Evolutionary conservation across 257 asterid species (phyloP), one percentile per base, ranked within the genome.

Genomic region (Handroanthus guayacan): DNA sequence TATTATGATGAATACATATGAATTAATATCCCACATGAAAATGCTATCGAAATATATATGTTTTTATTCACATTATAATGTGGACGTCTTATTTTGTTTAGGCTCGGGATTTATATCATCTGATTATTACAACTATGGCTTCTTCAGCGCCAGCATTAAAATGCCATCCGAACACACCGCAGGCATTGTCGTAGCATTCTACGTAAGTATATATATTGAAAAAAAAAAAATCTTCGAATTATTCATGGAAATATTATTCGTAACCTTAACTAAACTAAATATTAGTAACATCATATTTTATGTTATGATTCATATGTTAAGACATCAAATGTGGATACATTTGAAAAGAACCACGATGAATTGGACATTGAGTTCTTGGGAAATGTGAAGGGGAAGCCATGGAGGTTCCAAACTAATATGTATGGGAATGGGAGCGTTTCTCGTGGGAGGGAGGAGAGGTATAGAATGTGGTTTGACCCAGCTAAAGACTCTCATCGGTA

Each of bases 371-470:
- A 95, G 81, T 95, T 95, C 71, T 39, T 95, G 77, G 99, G 99
- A 9, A 92, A 95, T 54, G 80, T 85, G 13, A 78, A 85, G 10
- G 98, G 97, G 11, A 84, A 83, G 34, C 92, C 98, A 41, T 95
- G 98, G 99, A 87, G 97, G 71, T 92, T 92, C 71, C 99, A 95
- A 60, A 92, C 98, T 1, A 95, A 95, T 76, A 45, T 91, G 89
- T 95, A 95, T 13, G 98, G 99, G 1, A 89, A 89, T 61, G 98
- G 99, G 52, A 94, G 99, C 60, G 81, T 87, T 13, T 87, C 94
- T 0, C 91, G 98, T 1, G 99, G 99, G 3, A 86, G 98, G 72
- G 99, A 94, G 81, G 99, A 94, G 87, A 82, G 99, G 78, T 94
- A 92, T 75, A 80, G 90, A 16, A 51, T 94, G 75, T 94, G 99